Base-by-base conservation (phyloP, 2,329 filamentous ascomycete species). In the Arthrobotrys musiformis region DNA sequence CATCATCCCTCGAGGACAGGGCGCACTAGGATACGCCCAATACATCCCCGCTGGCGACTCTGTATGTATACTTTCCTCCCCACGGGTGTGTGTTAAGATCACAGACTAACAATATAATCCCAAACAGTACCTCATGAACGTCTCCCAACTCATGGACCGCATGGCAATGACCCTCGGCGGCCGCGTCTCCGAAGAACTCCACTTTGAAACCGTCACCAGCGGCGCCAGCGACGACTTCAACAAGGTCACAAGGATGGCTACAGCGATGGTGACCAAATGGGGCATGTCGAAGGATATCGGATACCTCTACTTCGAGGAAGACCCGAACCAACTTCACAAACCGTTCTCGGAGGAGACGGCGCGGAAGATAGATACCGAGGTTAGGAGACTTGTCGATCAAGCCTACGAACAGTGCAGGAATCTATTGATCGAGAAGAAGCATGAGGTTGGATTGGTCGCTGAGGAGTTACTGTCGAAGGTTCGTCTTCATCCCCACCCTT, bases 161-260 rank as follows among this genome's bases (percentile, higher is more conserved):
- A 99, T 99, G 95, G 95, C 95, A 79, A 99, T 99, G 95, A 97
- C 94, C 1, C 90, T 99, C 68, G 95, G 94, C 81, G 95, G 95
- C 1, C 93, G 95, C 79, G 92, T 99, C 24, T 95, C 92, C 19
- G 95, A 99, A 85, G 95, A 99, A 84, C 86, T 99, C 6, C 94
- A 99, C 85, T 99, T 99, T 85, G 91, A 95, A 35, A 97, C 93
- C 0, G 95, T 99, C 19, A 99, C 95, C 1, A 95, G 92, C 54
- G 95, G 95, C 70, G 95, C 94, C 19, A 94, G 91, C 66, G 95
- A 98, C 83, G 95, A 99, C 83, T 99, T 99, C 88, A 94, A 95
- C 85, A 99, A 99, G 86, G 95, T 98, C 44, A 97, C 95, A 1
- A 89, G 90, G 70, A 94, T 97, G 92, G 96, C 95, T 2, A 96